Evolutionary conservation across 2,329 filamentous ascomycete genomes (phyloP).

Genomic region (Blumeria graminis): DNA sequence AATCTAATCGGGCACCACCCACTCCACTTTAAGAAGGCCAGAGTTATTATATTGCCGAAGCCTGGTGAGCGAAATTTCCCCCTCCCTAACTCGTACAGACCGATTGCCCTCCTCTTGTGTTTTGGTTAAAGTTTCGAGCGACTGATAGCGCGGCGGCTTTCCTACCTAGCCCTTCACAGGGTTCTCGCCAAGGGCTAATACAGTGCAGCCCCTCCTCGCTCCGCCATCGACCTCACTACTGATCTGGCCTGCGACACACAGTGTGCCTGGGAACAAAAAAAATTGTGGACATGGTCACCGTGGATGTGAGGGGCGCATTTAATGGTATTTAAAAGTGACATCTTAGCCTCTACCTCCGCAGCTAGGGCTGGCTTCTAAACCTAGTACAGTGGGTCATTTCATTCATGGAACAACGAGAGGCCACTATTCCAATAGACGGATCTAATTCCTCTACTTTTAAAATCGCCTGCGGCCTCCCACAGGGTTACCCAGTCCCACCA

Average conservation of each 20-base stretch:
- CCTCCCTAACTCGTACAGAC: neutral
- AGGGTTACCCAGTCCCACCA: neutral
- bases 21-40: neutral
- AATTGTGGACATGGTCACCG: neutral
- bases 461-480: neutral
- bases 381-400: neutral
- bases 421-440: neutral
- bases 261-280: neutral
- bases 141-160: neutral
- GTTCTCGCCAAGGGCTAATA: neutral
- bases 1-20: neutral
- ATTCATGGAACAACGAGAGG: neutral
- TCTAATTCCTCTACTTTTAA: neutral
- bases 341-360: neutral
- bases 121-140: neutral
- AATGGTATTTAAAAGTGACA: neutral
- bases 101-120: neutral
- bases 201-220: neutral
- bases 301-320: neutral
- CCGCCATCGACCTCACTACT: neutral
- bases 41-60: neutral
- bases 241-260: neutral
- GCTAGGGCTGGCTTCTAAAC: neutral
- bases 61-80: neutral
- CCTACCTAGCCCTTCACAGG: neutral